phyloP scores from a whole-genome alignment of 2,329 filamentous ascomycete genomes.

The Penicillium sp. region DNA sequence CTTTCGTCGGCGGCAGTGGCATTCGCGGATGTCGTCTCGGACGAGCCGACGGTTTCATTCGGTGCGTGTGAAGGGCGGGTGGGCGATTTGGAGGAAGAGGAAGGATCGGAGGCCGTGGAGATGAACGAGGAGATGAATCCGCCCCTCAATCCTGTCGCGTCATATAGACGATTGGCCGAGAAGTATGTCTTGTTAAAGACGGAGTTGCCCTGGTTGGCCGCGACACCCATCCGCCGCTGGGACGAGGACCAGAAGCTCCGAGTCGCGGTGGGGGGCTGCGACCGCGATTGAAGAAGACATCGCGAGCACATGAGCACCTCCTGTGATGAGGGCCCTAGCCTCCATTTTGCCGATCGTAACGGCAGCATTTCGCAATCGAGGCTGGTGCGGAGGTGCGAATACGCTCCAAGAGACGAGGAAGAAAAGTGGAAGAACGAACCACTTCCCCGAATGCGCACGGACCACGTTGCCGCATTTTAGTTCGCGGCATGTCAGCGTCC shows the following conservation, averaged over 20 bases:
- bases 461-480: slow-evolving; percentile 24
- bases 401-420: slow-evolving; percentile 5
- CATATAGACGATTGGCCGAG: slow-evolving; percentile 28
- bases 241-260: slow-evolving; percentile 30
- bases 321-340: slow-evolving; percentile 24
- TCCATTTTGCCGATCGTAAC: slow-evolving; percentile 32
- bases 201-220: slow-evolving; percentile 22
- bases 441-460: slow-evolving; percentile 24
- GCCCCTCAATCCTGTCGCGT: slow-evolving; percentile 14
- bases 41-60: slow-evolving; percentile 11
- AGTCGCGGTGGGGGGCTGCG: slow-evolving; percentile 14
- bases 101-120: slow-evolving; percentile 16
- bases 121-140: slow-evolving; percentile 25
- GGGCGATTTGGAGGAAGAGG: slow-evolving; percentile 3
- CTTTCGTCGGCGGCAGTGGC: slow-evolving; percentile 17
- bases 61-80: slow-evolving; percentile 11
- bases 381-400: slow-evolving; percentile 1
- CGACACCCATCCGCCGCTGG: slow-evolving; percentile 25
- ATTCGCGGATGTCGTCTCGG: slow-evolving; percentile 9
- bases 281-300: slow-evolving; percentile 26
- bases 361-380: slow-evolving; percentile 28
- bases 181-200: slow-evolving; percentile 36
- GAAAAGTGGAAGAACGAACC: slow-evolving; percentile 21
- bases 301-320: slow-evolving; percentile 30
- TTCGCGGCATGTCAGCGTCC: slow-evolving; percentile 16